phyloP scores from a whole-genome alignment of 148 eudicot genomes.

The Gaultheria prostrata region DNA sequence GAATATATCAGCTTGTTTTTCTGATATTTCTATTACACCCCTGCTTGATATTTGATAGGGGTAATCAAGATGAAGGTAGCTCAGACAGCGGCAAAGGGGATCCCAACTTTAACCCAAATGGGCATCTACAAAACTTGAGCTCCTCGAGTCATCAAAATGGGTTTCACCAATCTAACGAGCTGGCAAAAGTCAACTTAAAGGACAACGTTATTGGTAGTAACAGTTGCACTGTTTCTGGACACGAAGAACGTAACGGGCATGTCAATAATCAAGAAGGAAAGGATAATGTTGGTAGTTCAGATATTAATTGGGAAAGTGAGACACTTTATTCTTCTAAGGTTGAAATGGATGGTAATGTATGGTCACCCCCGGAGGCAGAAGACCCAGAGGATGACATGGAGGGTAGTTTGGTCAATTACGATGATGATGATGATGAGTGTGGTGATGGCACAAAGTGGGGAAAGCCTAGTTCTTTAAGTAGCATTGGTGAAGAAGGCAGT shows the following conservation, averaged over 20 bases:
- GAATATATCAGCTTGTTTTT: background rate
- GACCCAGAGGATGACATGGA: constrained; percentile 51
- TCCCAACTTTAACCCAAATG: constrained; percentile 21
- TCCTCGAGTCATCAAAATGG: constrained; percentile 16
- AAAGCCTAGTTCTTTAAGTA: constrained; percentile 51
- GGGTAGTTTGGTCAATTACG: constrained; percentile 48
- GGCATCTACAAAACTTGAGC: constrained; percentile 23
- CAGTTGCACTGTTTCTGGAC: constrained; percentile 15
- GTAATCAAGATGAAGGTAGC: constrained; percentile 29
- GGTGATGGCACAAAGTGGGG: constrained; percentile 63
- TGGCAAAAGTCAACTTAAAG: constrained; percentile 11
- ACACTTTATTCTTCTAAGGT: constrained; percentile 29
- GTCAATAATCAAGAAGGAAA: constrained; percentile 15
- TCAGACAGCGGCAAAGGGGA: constrained; percentile 25
- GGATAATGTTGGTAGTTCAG: constrained; percentile 18
- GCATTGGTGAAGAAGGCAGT: constrained; percentile 42
- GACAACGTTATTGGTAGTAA: constrained; percentile 4
- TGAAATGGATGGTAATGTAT: constrained; percentile 46
- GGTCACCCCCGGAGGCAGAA: constrained; percentile 87
- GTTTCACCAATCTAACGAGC: constrained; percentile 11
- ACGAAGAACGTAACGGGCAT: constrained; percentile 19
- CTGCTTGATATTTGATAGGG: constrained; percentile 28
- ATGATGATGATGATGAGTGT: constrained; percentile 71
- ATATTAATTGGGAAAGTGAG: constrained; percentile 35
- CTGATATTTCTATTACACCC: too few species aligned